These are phyloP conservation scores for Flaveria trinervia DNA, from an alignment of 129 eudicot species.

Conservation along the genomic window DNA sequence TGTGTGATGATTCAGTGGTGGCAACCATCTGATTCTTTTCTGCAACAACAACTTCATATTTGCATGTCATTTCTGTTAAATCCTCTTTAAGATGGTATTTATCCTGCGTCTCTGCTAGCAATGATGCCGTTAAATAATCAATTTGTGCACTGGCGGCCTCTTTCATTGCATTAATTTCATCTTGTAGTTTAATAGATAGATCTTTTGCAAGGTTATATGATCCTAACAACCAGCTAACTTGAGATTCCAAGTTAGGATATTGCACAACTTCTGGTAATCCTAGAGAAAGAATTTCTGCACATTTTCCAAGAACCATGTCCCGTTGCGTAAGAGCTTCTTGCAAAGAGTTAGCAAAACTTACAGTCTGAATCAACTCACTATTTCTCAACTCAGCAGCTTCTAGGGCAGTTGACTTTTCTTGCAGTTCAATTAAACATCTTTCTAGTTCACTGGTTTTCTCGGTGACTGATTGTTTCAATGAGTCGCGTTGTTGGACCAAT, in stretches of 20 bases:
- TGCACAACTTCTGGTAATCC: conserved; percentile 58
- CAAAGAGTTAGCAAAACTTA: conserved; percentile 52
- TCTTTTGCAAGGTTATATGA: conserved; percentile 52
- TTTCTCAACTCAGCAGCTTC: conserved; percentile 64
- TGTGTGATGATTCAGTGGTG: conserved; percentile 31
- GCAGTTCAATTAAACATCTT: conserved; percentile 50
- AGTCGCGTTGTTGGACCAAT: conserved; percentile 90
- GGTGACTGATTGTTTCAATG: conserved; percentile 73
- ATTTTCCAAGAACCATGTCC: conserved; percentile 56
- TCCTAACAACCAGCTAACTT: conserved; percentile 57
- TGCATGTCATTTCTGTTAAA: conserved; percentile 50
- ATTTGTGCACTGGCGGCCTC: conserved; percentile 61
- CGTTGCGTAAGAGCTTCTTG: conserved; percentile 66
- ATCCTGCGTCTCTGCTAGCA: conserved; percentile 63
- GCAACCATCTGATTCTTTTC: conserved; percentile 57
- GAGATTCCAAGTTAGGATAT: conserved; percentile 54
- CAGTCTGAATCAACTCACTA: conserved; percentile 49
- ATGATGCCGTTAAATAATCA: conserved; percentile 46
- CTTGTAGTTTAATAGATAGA: conserved; percentile 43
- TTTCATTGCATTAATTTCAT: conserved; percentile 43
- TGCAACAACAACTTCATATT: conserved; percentile 40
- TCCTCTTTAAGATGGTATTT: conserved; percentile 52
- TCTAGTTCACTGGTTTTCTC: conserved; percentile 81
- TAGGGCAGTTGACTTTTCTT: conserved; percentile 70
- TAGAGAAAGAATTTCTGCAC: conserved; percentile 56